Percentiles rank a stretch among this genome's conserved stretches.
phyloP scores from a whole-genome alignment of 2,329 filamentous ascomycete genomes.

The Hawksworthiomyces lignivorus region DNA sequence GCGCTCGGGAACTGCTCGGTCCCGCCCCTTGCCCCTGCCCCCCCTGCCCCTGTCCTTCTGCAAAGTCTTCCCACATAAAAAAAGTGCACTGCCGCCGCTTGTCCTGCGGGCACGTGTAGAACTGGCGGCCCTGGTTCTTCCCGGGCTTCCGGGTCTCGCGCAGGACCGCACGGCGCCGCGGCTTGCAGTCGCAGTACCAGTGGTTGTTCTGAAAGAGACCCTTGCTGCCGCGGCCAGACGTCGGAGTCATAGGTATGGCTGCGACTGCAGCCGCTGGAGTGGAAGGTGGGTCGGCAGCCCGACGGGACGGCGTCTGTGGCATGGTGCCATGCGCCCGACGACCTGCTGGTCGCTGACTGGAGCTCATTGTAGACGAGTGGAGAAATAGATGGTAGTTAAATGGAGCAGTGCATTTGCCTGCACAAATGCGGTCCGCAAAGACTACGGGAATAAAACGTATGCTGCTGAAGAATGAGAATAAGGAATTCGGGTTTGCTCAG shows the following conservation, averaged over 20 bases:
- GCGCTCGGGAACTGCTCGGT: not conserved
- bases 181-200: constrained; percentile 33
- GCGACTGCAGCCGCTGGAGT: not conserved
- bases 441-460: too few relatives aligned
- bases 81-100: constrained; percentile 30
- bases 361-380: too few relatives aligned
- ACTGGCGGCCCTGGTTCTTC: constrained; percentile 33
- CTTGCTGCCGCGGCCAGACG: constrained; percentile 9
- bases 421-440: too few relatives aligned
- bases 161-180: constrained; percentile 28
- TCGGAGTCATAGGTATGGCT: not conserved
- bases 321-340: too few relatives aligned
- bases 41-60: constrained; percentile 20
- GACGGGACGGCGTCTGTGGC: too few relatives aligned
- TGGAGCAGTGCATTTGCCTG: too few relatives aligned
- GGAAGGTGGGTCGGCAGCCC: too few relatives aligned
- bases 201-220: constrained; percentile 19
- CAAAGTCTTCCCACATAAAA: constrained; percentile 37
- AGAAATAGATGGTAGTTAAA: too few relatives aligned
- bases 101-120: constrained; percentile 32
- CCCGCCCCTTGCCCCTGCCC: not conserved
- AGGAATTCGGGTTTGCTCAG: too few relatives aligned
- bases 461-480: too few relatives aligned
- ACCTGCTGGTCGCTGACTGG: too few relatives aligned
- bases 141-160: constrained; percentile 30